A percentile compares a stretch with the other conserved stretches of the same genome.
These are phyloP conservation scores for Pilobolus umbonatus DNA, from an alignment of 192 early-diverging fungal genomes.

Conservation along the genomic window DNA sequence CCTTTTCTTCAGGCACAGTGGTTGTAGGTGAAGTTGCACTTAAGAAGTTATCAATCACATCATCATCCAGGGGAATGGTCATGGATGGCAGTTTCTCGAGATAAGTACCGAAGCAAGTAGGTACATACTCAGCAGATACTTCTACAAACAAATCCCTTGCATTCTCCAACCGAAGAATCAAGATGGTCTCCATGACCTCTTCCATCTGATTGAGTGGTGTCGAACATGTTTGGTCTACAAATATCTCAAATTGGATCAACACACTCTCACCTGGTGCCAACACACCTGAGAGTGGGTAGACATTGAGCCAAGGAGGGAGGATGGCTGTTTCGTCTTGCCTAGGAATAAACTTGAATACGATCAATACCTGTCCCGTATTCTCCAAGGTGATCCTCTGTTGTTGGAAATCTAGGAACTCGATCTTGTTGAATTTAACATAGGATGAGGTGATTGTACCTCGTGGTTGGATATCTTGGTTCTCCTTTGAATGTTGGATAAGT, in stretches of 20 bases:
- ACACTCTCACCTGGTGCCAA: constrained; percentile 69
- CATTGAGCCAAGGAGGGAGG: constrained; percentile 70
- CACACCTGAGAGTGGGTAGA: constrained; percentile 60
- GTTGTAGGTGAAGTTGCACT: not conserved
- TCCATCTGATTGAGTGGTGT: constrained; percentile 51
- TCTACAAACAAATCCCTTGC: constrained; percentile 84
- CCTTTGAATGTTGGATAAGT: constrained; percentile 71
- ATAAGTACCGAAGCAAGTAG: constrained; percentile 70
- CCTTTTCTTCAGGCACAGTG: not conserved
- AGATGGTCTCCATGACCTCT: constrained; percentile 64
- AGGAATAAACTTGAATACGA: constrained; percentile 69
- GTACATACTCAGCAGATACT: constrained; percentile 62
- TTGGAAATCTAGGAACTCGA: constrained; percentile 48
- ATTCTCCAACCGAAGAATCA: constrained; percentile 78
- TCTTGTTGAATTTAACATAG: constrained; percentile 67
- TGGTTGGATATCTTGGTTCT: constrained; percentile 67
- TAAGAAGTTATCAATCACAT: not conserved
- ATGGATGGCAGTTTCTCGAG: constrained; percentile 62
- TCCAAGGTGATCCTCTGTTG: constrained; percentile 51
- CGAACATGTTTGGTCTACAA: constrained; percentile 46
- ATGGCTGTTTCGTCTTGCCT: constrained; percentile 55
- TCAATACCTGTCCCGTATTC: constrained; percentile 73
- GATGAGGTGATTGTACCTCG: constrained; percentile 64
- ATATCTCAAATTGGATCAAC: constrained; percentile 53
- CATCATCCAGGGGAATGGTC: constrained; percentile 43